phyloP scores from a whole-genome alignment of 371 early-diverging fungal genomes.

The Lichtheimia hyalospora region DNA sequence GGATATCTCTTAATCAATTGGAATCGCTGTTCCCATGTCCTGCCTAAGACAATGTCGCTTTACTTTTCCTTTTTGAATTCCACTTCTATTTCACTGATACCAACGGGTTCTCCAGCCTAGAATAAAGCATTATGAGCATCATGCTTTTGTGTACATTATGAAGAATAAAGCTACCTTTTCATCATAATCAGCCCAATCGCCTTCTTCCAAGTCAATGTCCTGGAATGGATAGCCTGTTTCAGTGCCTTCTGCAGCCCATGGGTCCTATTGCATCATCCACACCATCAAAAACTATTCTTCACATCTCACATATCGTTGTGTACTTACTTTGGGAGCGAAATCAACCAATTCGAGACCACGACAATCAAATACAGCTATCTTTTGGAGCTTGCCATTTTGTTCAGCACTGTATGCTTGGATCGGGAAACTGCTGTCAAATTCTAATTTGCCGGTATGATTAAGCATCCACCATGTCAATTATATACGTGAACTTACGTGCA shows the following conservation, averaged over 20 bases:
- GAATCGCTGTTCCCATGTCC: conserved; percentile 1
- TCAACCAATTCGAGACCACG: conserved; percentile 85
- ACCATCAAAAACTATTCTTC: background rate
- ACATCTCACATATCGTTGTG: background rate
- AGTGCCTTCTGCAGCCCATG: conserved; percentile 73
- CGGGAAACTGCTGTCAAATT: conserved; percentile 56
- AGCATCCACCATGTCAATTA: background rate
- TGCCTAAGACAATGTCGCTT: background rate
- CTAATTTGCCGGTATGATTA: conserved; percentile 25
- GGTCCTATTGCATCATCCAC: conserved; percentile 37
- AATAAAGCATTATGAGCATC: background rate
- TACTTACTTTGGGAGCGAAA: conserved; percentile 72
- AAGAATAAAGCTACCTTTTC: conserved; percentile 12
- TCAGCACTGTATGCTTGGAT: conserved; percentile 64
- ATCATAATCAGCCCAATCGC: conserved; percentile 42
- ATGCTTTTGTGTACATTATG: background rate
- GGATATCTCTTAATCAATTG: background rate
- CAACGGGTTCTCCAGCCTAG: conserved; percentile 26
- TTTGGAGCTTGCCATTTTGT: conserved; percentile 60
- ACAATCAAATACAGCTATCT: conserved; percentile 77
- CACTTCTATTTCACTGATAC: conserved; percentile 22
- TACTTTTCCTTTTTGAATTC: conserved; percentile 24
- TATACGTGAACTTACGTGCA: conserved; percentile 50
- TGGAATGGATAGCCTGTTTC: conserved; percentile 76
- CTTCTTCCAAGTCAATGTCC: conserved; percentile 79